Conservation (phyloP, 139 green algal species). For the Limnomonas spitsbergensis region DNA sequence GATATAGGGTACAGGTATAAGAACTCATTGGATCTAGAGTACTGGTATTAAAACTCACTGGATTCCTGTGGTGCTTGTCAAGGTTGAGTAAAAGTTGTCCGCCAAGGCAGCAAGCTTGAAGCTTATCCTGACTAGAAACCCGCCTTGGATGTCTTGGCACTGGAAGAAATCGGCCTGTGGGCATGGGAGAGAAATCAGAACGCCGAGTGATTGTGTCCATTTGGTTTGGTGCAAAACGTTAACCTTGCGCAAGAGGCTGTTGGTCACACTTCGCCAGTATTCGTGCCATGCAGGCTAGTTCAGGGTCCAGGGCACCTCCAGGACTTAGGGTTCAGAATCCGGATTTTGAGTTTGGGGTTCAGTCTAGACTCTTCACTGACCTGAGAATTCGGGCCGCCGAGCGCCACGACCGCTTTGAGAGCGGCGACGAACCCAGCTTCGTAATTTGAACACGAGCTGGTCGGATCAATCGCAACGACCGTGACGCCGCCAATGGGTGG, state of each 20-base stretch:
- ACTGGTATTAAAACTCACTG: background rate
- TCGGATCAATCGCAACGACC: background rate
- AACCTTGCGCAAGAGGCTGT: background rate
- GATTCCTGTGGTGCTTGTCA: slow-evolving; percentile 1
- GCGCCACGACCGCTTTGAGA: background rate
- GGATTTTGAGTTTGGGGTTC: too few relatives aligned
- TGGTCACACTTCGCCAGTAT: background rate
- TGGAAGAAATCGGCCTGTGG: background rate
- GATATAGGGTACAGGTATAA: too few relatives aligned
- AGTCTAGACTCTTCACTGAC: too few relatives aligned
- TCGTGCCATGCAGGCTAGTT: background rate
- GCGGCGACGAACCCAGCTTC: background rate
- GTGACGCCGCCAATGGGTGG: background rate
- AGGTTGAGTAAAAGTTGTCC: background rate
- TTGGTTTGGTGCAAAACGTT: too few relatives aligned
- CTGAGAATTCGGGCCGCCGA: too few relatives aligned
- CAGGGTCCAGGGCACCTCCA: background rate
- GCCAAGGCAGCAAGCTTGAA: background rate
- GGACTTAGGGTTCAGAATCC: background rate
- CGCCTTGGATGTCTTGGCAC: background rate
- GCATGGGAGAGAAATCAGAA: too few relatives aligned
- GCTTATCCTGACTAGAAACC: background rate
- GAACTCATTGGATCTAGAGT: too few relatives aligned
- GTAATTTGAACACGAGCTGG: background rate
- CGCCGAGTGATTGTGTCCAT: too few relatives aligned